Percentiles rank a stretch among this genome's conserved stretches.
phyloP scores from a whole-genome alignment of 1,139 yeast genomes.

The Geotrichum armillariae region DNA sequence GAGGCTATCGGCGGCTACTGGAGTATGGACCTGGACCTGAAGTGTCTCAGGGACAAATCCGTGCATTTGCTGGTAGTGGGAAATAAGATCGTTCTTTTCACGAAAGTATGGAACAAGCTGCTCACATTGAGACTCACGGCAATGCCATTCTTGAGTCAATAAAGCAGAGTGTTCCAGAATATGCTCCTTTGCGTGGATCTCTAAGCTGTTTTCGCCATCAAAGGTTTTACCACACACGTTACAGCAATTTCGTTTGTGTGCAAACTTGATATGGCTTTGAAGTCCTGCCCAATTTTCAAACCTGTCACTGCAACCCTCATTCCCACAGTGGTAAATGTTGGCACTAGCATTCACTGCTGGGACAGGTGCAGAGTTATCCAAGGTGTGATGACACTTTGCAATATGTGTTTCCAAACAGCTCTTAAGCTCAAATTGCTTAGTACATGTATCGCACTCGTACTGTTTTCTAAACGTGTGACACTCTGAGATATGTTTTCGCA shows the following conservation, averaged over 20 bases:
- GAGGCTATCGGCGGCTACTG: slow-evolving; percentile 20
- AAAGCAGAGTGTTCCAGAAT: slow-evolving; percentile 10
- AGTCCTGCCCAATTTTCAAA: slow-evolving; percentile 79
- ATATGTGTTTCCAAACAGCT: slow-evolving; percentile 38
- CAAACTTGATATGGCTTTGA: slow-evolving; percentile 67
- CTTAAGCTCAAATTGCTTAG: slow-evolving; percentile 38
- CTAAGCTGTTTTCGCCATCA: slow-evolving; percentile 20
- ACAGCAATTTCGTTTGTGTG: slow-evolving; percentile 73
- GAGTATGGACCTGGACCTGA: slow-evolving; percentile 24
- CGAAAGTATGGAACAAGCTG: slow-evolving; percentile 30
- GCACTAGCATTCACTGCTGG: neutral
- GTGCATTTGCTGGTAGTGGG: slow-evolving; percentile 47
- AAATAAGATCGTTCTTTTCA: slow-evolving; percentile 46
- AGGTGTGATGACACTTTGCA: slow-evolving; percentile 34
- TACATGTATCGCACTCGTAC: slow-evolving; percentile 36
- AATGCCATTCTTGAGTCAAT: slow-evolving; percentile 23
- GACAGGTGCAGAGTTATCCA: slow-evolving; percentile 1
- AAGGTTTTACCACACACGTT: slow-evolving; percentile 66
- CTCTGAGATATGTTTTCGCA: slow-evolving; percentile 67
- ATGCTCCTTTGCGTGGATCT: slow-evolving; percentile 17
- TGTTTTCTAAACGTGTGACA: slow-evolving; percentile 48
- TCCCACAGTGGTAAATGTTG: slow-evolving; percentile 48
- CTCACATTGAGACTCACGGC: slow-evolving; percentile 40
- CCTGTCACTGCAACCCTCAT: slow-evolving; percentile 59
- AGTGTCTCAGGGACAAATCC: slow-evolving; percentile 32